Evolutionary conservation across 129 eudicot species (phyloP).

Genomic region (Logfia minima): DNA sequence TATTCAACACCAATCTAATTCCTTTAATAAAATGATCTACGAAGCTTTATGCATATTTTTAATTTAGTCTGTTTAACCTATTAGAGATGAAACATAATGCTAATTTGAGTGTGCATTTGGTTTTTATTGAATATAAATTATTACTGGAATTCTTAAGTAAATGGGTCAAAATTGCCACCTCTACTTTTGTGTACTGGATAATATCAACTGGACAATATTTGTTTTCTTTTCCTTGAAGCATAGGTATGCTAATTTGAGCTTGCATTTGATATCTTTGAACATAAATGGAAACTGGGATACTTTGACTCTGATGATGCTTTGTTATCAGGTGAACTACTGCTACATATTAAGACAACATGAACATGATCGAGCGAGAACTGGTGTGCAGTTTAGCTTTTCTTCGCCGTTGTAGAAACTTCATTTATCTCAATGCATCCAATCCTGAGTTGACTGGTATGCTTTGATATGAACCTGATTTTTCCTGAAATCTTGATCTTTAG

Average conservation of each 20-base stretch:
- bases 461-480: background rate
- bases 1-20: background rate
- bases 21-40: background rate
- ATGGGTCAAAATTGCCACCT: background rate
- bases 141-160: too few relatives aligned
- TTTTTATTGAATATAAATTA: too few relatives aligned
- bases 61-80: background rate
- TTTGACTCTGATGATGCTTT: conserved; percentile 8
- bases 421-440: background rate
- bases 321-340: conserved; percentile 75
- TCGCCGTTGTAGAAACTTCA: conserved; percentile 45
- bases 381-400: conserved; percentile 85
- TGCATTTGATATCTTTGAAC: background rate
- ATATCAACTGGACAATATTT: background rate
- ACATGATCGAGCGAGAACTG: conserved; percentile 78
- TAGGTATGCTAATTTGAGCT: background rate
- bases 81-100: background rate
- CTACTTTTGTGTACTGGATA: background rate
- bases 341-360: conserved; percentile 62
- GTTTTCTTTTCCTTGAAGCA: background rate
- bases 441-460: conserved; percentile 16
- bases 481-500: background rate
- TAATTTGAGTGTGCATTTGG: background rate
- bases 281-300: background rate
- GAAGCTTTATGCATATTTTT: background rate